phyloP scores from a whole-genome alignment of 208 protist genomes.

The Trypanosoma melophagium region DNA sequence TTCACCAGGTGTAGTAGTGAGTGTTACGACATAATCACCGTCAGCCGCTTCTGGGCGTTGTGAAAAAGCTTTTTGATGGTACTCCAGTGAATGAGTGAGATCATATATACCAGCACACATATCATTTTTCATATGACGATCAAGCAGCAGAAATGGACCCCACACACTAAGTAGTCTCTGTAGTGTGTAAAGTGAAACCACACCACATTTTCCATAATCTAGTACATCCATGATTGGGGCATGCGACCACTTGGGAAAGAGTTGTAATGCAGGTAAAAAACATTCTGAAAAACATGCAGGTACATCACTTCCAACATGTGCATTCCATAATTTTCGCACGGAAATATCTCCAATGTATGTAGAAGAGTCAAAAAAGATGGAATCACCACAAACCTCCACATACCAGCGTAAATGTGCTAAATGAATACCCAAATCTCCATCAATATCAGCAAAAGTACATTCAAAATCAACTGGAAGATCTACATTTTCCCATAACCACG shows the following conservation, averaged over 20 bases:
- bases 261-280: constrained; percentile 47
- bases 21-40: constrained; percentile 72
- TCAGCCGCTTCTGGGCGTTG: constrained; percentile 44
- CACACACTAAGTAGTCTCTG: constrained; percentile 74
- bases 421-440: constrained; percentile 36
- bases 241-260: constrained; percentile 61
- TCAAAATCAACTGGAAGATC: constrained; percentile 16
- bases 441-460: constrained; percentile 24
- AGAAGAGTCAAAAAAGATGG: constrained; percentile 43
- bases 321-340: constrained; percentile 54
- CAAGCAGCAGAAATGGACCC: constrained; percentile 80
- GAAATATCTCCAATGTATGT: constrained; percentile 50
- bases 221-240: constrained; percentile 52
- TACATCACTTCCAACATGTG: constrained; percentile 49
- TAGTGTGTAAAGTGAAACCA: constrained; percentile 78
- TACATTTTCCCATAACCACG: constrained; percentile 13
- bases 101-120: constrained; percentile 51
- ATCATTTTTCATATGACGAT: constrained; percentile 67
- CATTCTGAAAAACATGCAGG: constrained; percentile 58
- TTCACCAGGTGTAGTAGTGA: constrained; percentile 62
- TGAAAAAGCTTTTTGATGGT: constrained; percentile 50
- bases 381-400: constrained; percentile 35
- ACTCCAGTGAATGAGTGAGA: constrained; percentile 53
- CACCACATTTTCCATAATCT: constrained; percentile 70
- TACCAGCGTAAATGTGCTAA: constrained; percentile 76